Conservation (phyloP, 2,329 filamentous ascomycete genomes). For the Exophiala spinifera region DNA sequence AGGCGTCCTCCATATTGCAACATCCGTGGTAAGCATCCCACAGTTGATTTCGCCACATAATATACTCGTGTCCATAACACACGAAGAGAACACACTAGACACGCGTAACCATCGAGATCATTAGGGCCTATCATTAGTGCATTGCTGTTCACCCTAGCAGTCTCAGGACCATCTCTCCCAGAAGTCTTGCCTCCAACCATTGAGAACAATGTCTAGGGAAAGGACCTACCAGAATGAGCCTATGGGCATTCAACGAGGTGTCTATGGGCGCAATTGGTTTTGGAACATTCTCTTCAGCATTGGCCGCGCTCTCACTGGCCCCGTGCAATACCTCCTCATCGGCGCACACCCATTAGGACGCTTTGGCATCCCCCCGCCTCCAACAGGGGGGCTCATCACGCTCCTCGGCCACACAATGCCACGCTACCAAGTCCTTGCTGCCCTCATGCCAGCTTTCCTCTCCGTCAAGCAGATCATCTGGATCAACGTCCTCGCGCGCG, state of each 20-base stretch:
- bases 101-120: too few relatives aligned
- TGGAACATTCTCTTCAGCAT: constrained; percentile 5
- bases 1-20: too few relatives aligned
- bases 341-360: constrained; percentile 3
- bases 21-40: too few relatives aligned
- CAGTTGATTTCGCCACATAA: too few relatives aligned
- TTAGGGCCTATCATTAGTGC: too few relatives aligned
- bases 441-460: constrained; percentile 3
- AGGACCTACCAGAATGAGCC: neutral
- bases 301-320: constrained; percentile 2
- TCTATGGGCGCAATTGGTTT: constrained; percentile 3
- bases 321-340: constrained; percentile 6
- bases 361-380: constrained; percentile 3
- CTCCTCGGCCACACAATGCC: neutral
- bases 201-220: neutral
- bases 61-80: too few relatives aligned
- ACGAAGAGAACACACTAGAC: too few relatives aligned
- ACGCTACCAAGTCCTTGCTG: neutral
- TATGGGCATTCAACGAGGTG: constrained; percentile 4
- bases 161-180: too few relatives aligned
- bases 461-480: constrained; percentile 8
- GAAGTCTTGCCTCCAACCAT: neutral
- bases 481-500: constrained; percentile 4
- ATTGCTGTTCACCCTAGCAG: too few relatives aligned
- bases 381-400: neutral